Base-by-base conservation (phyloP, 1,139 yeast genomes). In the Debaryomyces coudertii region DNA sequence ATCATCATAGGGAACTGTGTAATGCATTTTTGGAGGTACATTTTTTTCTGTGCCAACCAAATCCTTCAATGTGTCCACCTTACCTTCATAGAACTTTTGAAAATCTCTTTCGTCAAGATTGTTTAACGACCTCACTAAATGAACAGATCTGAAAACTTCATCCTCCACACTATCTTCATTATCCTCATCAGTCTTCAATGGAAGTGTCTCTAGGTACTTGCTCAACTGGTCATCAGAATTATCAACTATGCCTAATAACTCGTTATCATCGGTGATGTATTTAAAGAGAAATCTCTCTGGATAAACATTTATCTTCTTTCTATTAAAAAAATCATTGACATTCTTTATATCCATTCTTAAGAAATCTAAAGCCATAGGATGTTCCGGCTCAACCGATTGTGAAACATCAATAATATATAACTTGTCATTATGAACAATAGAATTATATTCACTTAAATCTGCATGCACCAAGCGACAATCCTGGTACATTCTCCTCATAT, bases 341-440 rank as follows among this genome's bases (percentile, higher is more conserved):
- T 95, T 95, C 65, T 92, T 93, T 59, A 95, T 92, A 66, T 95
- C 99, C 99, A 93, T 93, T 61, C 99, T 76, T 49, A 95, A 69
- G 61, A 95, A 95, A 62, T 93, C 98, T 50, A 93, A 74, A 37
- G 97, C 88, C 88, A 90, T 90, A 5, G 98, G 99, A 65, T 95
- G 99, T 57, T 92, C 97, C 18, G 96, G 98, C 63, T 95, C 98
- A 23, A 95, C 99, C 30, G 95, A 85, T 63, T 95, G 99, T 1
- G 98, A 92, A 16, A 95, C 99, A 70, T 95, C 99, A 56, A 95
- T 89, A 48, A 95, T 89, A 66, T 87, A 90, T 29, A 95, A 71
- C 58, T 83, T 79, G 38, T 79, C 84, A n/a, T 88, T 61, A 62
- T 92, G 97, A 22, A 95, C 87, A 50, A 95, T 87, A 1, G 90